Percentiles rank a stretch among this genome's conserved stretches.
phyloP scores from a whole-genome alignment of 1,284 basidiomycete genomes.

The Puccinia polysora region DNA sequence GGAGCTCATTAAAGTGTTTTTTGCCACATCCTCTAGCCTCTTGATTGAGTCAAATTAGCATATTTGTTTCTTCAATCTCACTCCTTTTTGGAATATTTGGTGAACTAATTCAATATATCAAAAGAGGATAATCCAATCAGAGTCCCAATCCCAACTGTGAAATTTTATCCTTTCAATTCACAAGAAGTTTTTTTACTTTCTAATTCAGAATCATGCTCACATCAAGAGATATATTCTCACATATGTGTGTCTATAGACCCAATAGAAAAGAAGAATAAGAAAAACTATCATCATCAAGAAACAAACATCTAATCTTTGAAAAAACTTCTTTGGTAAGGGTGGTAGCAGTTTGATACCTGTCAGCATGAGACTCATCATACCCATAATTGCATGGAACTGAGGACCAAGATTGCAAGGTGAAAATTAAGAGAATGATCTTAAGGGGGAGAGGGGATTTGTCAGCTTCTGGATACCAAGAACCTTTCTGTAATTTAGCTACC shows the following conservation, averaged over 20 bases:
- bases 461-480: too few relatives aligned
- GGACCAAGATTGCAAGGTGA: too few relatives aligned
- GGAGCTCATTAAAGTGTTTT: too few relatives aligned
- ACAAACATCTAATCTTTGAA: constrained; percentile 5
- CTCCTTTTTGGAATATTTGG: not conserved
- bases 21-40: too few relatives aligned
- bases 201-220: too few relatives aligned
- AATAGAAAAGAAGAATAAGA: not conserved
- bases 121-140: not conserved
- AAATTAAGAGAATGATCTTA: too few relatives aligned
- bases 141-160: too few relatives aligned
- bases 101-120: not conserved
- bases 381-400: constrained; percentile 38
- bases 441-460: too few relatives aligned
- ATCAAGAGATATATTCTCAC: not conserved
- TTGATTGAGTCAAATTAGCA: not conserved
- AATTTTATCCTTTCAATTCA: too few relatives aligned
- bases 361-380: constrained; percentile 27
- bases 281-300: not conserved
- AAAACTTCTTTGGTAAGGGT: constrained; percentile 14
- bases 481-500: too few relatives aligned
- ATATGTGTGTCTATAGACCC: not conserved
- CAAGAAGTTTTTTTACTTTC: too few relatives aligned
- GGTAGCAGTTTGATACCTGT: constrained; percentile 36
- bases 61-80: not conserved